Evolutionary conservation across 2,329 filamentous ascomycete species (phyloP).

Genomic region (Furcasterigmium furcatum): DNA sequence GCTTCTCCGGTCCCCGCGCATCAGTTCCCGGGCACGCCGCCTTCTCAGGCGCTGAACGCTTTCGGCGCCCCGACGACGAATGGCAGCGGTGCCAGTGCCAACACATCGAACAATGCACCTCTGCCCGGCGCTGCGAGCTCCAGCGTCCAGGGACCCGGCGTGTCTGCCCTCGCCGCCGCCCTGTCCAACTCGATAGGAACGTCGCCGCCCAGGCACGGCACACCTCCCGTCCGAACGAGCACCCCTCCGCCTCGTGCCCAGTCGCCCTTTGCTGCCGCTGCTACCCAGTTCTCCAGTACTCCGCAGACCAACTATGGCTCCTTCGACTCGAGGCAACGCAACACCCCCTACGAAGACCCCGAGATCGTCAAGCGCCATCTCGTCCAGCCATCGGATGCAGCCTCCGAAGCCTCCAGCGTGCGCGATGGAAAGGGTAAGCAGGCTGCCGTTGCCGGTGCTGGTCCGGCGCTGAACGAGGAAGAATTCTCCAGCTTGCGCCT

Average conservation of each 20-base stretch:
- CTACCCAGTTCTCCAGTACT: constrained; percentile 42
- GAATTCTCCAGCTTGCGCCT: constrained; percentile 92
- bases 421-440: constrained; percentile 54
- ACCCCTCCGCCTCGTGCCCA: constrained; percentile 48
- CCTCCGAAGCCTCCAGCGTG: constrained; percentile 42
- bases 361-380: constrained; percentile 89
- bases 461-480: constrained; percentile 54
- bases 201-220: constrained; percentile 68
- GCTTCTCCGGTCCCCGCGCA: constrained; percentile 51
- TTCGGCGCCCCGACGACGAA: constrained; percentile 8
- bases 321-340: constrained; percentile 66
- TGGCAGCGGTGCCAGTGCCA: constrained; percentile 35
- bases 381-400: constrained; percentile 61
- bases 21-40: constrained; percentile 25
- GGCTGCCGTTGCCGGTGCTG: constrained; percentile 31
- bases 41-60: constrained; percentile 38
- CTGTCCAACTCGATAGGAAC: constrained; percentile 71
- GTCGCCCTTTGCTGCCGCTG: constrained; percentile 29
- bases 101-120: constrained; percentile 53
- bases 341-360: constrained; percentile 70
- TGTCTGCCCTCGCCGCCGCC: constrained; percentile 87
- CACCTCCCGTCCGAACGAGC: constrained; percentile 54
- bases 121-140: constrained; percentile 60
- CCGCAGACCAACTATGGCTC: constrained; percentile 76
- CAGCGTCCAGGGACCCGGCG: constrained; percentile 70